Conservation (phyloP, 345 rosid species). For the Lepidium sativum region DNA sequence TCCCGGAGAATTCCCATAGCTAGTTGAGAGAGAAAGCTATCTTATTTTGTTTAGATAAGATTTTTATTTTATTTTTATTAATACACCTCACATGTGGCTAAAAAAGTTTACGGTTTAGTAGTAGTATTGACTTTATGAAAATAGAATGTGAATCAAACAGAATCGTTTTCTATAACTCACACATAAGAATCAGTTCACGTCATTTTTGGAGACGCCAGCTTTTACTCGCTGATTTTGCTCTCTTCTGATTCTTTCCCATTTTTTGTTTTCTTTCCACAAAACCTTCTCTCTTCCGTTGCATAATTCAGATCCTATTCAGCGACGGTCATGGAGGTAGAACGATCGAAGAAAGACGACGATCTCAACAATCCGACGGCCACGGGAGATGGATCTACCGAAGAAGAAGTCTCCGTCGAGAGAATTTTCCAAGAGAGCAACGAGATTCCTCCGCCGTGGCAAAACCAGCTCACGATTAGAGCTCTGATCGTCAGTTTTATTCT, state of each 20-base stretch:
- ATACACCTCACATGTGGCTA: too few relatives aligned
- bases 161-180: too few relatives aligned
- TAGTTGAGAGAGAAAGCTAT: too few relatives aligned
- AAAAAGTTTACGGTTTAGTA: too few relatives aligned
- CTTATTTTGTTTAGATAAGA: too few relatives aligned
- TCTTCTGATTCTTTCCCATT: neutral
- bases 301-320: constrained; percentile 7
- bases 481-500: constrained; percentile 49
- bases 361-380: neutral
- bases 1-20: too few relatives aligned
- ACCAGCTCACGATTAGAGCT: constrained; percentile 58
- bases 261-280: too few relatives aligned
- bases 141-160: too few relatives aligned
- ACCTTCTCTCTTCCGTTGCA: neutral
- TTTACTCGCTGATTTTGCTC: neutral
- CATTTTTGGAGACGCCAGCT: too few relatives aligned
- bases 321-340: constrained; percentile 8
- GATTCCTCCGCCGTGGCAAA: constrained; percentile 57
- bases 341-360: constrained; percentile 19
- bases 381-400: constrained; percentile 1
- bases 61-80: too few relatives aligned
- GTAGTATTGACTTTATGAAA: too few relatives aligned
- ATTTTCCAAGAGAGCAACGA: constrained; percentile 33
- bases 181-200: too few relatives aligned
- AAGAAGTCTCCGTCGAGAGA: constrained; percentile 37